Percentiles rank a stretch among this genome's conserved stretches.
phyloP scores from a whole-genome alignment of 139 green algal genomes.

The Micromonas commoda region DNA sequence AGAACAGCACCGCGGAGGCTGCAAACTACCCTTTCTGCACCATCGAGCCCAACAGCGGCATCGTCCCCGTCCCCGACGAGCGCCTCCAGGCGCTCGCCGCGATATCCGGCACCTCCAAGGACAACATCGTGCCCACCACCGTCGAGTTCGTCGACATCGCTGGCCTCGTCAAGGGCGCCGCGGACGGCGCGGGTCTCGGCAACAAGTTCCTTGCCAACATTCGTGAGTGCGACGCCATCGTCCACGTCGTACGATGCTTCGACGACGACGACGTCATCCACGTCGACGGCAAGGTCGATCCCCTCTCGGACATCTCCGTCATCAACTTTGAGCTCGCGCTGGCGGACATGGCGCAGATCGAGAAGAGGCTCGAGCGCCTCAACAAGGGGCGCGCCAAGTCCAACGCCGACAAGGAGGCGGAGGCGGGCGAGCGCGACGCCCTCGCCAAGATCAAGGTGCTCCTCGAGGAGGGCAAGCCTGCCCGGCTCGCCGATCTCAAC shows the following conservation, averaged over 20 bases:
- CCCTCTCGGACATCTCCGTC: conserved; percentile 42
- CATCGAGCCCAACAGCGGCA: conserved; percentile 84
- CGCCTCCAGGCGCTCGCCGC: conserved; percentile 51
- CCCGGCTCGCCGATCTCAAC: conserved; percentile 58
- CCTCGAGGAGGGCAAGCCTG: conserved; percentile 64
- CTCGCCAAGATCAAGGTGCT: conserved; percentile 54
- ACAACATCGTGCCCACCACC: conserved; percentile 69
- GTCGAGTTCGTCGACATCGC: conserved; percentile 99
- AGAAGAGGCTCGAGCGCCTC: conserved; percentile 76
- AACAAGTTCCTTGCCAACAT: conserved; percentile 99
- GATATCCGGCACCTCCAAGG: conserved; percentile 61
- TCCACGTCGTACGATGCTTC: conserved; percentile 95
- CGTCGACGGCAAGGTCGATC: conserved; percentile 71
- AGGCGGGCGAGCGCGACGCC: conserved; percentile 47
- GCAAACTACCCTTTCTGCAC: conserved; percentile 99
- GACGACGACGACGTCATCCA: conserved; percentile 92
- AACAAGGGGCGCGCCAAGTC: conserved; percentile 59
- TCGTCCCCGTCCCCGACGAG: conserved; percentile 64
- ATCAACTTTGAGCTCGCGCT: conserved; percentile 97
- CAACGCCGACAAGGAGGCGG: conserved; percentile 39
- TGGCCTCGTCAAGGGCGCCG: conserved; percentile 82
- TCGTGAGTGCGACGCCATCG: conserved; percentile 83
- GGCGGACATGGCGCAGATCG: conserved; percentile 78
- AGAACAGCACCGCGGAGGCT: conserved; percentile 51
- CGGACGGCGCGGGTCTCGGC: conserved; percentile 85